A percentile compares a stretch with the other conserved stretches of the same genome.
Conservation (phyloP, 495 filamentous ascomycete species). For the Xylaria cubensis region DNA sequence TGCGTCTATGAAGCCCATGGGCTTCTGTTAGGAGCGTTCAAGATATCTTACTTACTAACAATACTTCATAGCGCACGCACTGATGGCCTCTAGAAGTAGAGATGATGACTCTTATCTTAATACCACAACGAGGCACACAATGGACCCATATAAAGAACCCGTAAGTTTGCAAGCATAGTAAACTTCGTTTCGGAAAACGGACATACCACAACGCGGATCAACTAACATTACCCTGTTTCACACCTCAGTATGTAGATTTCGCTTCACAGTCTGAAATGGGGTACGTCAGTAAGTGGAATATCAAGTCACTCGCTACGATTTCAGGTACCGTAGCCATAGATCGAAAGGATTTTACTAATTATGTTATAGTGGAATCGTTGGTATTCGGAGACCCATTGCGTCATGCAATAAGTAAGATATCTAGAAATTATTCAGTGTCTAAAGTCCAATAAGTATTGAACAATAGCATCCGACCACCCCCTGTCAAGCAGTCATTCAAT, state of each 20-base stretch:
- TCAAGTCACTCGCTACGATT: not conserved
- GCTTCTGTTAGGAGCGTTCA: not conserved
- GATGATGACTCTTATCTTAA: not conserved
- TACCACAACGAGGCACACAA: not conserved
- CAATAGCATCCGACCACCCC: not conserved
- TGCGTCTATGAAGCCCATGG: not conserved
- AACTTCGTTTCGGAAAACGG: not conserved
- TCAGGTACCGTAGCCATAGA: not conserved
- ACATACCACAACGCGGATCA: not conserved
- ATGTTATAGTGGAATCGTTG: constrained; percentile 1
- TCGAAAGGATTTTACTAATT: not conserved
- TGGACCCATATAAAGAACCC: not conserved
- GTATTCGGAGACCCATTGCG: constrained; percentile 7
- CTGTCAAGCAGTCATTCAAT: not conserved
- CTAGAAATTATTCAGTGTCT: not conserved
- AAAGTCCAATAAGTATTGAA: not conserved
- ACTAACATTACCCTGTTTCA: not conserved
- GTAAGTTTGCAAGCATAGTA: not conserved
- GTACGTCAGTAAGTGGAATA: constrained; percentile 4
- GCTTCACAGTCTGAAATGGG: constrained; percentile 5
- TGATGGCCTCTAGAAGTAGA: not conserved
- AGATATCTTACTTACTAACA: not conserved
- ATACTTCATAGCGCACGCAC: not conserved
- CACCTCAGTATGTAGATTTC: constrained; percentile 13
- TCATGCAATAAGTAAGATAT: not conserved